Evolutionary conservation across 108 stramenopile species (phyloP), one percentile per base, ranked within the genome.

Genomic region (Fragilaria crotonensis): DNA sequence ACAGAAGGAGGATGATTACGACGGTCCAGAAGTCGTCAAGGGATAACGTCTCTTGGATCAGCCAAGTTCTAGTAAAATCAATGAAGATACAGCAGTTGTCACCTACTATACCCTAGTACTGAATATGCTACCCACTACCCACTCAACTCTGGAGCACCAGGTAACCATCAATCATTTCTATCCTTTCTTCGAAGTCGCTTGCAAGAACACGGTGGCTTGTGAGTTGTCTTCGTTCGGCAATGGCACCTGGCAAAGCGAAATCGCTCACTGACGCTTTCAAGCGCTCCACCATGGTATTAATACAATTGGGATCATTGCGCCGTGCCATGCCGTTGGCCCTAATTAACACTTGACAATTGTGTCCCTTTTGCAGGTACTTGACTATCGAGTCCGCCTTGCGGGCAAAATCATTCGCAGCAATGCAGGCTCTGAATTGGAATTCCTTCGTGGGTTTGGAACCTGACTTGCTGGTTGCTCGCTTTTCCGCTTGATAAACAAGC

Each of bases 21-120:
- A 82, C 47, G 81, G 68, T 29, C 85, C 86, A 7, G 60, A 70
- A 23, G 78, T 83, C 64, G 54, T 60, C 17, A 83, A 87, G 67
- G 77, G 73, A 57, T 83, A 83, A 75, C 14, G 14, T 14, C 7
- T 41, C 14, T 14, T 41, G n/a, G n/a, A n/a, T 14, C 36, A 11
- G 14, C 14, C 36, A 41, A 41, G 36, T 41, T 41, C n/a, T n/a
- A n/a, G n/a, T n/a, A n/a, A n/a, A n/a, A n/a, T n/a, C n/a, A n/a
- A n/a, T n/a, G n/a, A n/a, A n/a, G n/a, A n/a, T n/a, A n/a, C n/a
- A n/a, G n/a, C n/a, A n/a, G n/a, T n/a, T n/a, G n/a, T n/a, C n/a
- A n/a, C n/a, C n/a, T n/a, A n/a, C n/a, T n/a, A n/a, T n/a, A n/a
- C n/a, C n/a, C n/a, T n/a, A n/a, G n/a, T n/a, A n/a, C n/a, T n/a